phyloP scores from a whole-genome alignment of 2,329 filamentous ascomycete species.

The Botrytis byssoidea region DNA sequence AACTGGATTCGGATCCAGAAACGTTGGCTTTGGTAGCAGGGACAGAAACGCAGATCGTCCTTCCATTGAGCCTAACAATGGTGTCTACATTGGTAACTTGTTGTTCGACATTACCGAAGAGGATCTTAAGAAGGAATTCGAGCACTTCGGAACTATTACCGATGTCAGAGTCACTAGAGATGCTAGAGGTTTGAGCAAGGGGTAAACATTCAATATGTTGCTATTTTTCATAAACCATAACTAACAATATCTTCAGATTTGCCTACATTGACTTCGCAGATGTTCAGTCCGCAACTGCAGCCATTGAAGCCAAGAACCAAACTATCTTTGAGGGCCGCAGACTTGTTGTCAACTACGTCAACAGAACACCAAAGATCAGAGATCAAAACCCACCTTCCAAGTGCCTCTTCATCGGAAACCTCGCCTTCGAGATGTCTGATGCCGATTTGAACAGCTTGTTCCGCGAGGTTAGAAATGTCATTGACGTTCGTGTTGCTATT shows the following conservation, averaged over 20 bases:
- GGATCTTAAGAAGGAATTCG: slow-evolving; percentile 58
- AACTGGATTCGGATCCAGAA: slow-evolving; percentile 18
- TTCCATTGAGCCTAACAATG: slow-evolving; percentile 19
- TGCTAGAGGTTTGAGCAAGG: slow-evolving; percentile 64
- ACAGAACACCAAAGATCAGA: slow-evolving; percentile 30
- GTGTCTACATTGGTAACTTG: slow-evolving; percentile 66
- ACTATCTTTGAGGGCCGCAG: slow-evolving; percentile 63
- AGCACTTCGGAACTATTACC: slow-evolving; percentile 54
- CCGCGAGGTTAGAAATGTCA: slow-evolving; percentile 64
- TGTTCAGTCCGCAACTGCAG: slow-evolving; percentile 52
- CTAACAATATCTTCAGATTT: slow-evolving; percentile 49
- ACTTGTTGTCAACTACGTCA: slow-evolving; percentile 57
- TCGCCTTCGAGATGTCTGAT: slow-evolving; percentile 83
- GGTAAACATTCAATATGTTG: slow-evolving; percentile 47
- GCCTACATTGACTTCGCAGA: slow-evolving; percentile 62
- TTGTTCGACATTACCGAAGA: slow-evolving; percentile 65
- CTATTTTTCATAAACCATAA: slow-evolving; percentile 9
- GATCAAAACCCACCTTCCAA: slow-evolving; percentile 51
- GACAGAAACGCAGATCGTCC: background rate
- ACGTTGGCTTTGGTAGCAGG: background rate
- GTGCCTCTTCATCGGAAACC: slow-evolving; percentile 80
- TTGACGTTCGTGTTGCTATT: slow-evolving; percentile 77
- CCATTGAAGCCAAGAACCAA: slow-evolving; percentile 58
- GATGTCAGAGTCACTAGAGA: slow-evolving; percentile 58
- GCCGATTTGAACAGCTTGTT: slow-evolving; percentile 78